These are phyloP conservation scores for Mortierella antarctica DNA, from an alignment of 192 early-diverging fungal genomes.

Conservation along the genomic window DNA sequence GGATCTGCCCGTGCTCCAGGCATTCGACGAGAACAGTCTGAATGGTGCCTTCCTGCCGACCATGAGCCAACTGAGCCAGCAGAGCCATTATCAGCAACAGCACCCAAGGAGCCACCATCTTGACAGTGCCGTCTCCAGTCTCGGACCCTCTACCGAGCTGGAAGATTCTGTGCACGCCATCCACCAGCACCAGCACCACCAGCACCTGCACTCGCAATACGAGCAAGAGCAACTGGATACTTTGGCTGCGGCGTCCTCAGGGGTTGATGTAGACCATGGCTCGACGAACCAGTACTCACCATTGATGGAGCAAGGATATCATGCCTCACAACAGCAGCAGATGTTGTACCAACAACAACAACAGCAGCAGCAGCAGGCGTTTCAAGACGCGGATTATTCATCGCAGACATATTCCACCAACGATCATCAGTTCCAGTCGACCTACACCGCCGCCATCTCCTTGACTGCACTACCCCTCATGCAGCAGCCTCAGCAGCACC, in stretches of 20 bases:
- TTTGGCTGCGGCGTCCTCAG: neutral
- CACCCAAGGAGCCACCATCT: neutral
- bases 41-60: constrained; percentile 5
- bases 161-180: neutral
- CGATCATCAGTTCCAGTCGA: constrained; percentile 12
- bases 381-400: constrained; percentile 17
- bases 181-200: constrained; percentile 8
- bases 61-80: constrained; percentile 11
- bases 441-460: constrained; percentile 28
- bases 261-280: neutral
- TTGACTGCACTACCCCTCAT: constrained; percentile 16
- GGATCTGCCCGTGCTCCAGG: constrained; percentile 26
- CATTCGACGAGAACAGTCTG: constrained; percentile 12
- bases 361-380: constrained; percentile 14
- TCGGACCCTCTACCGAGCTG: neutral
- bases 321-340: constrained; percentile 13
- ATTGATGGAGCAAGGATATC: constrained; percentile 21
- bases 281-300: constrained; percentile 18
- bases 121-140: neutral
- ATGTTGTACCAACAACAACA: constrained; percentile 18
- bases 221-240: constrained; percentile 18
- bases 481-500: constrained; percentile 16
- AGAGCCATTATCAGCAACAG: neutral
- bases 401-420: constrained; percentile 1
- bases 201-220: neutral